Conservation (phyloP, 2,329 filamentous ascomycete genomes). For the Fusarium verticillioides region DNA sequence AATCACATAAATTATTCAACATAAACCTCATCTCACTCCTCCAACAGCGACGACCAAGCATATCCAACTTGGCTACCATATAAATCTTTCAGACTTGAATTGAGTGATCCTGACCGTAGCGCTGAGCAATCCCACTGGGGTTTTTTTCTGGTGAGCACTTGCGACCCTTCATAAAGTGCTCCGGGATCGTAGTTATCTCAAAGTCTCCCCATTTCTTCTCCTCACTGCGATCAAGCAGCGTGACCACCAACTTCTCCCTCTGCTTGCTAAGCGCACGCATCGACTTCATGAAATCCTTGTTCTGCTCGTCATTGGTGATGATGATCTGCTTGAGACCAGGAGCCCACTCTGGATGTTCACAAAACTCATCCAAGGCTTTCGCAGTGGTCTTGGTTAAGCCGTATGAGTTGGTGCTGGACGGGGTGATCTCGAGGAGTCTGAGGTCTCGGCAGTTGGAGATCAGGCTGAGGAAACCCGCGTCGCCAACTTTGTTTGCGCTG, state of each 20-base stretch:
- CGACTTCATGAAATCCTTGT: slow-evolving; percentile 25
- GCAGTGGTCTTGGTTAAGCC: not conserved
- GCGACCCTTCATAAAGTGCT: slow-evolving; percentile 19
- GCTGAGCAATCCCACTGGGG: not conserved
- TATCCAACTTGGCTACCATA: not conserved
- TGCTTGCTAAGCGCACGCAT: slow-evolving; percentile 20
- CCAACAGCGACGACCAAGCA: not conserved
- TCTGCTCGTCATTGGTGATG: not conserved
- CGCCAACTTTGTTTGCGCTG: not conserved
- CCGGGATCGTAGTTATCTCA: not conserved
- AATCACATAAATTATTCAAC: not conserved
- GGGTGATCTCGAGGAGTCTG: slow-evolving; percentile 1
- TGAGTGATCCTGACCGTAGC: not conserved
- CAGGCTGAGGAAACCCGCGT: not conserved
- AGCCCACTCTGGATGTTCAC: slow-evolving; percentile 12
- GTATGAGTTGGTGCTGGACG: rapidly evolving
- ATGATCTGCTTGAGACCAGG: slow-evolving; percentile 16
- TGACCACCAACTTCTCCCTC: slow-evolving; percentile 1
- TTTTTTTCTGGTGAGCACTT: not conserved
- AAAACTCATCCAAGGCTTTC: not conserved
- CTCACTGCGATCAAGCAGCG: not conserved
- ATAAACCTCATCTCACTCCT: not conserved
- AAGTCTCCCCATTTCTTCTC: slow-evolving; percentile 29
- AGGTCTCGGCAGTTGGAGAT: not conserved
- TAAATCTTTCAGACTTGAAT: not conserved